Evolutionary conservation across 1,139 yeast species (phyloP), one percentile per base, ranked within the genome.

Genomic region (Yamadazyma atlantica): DNA sequence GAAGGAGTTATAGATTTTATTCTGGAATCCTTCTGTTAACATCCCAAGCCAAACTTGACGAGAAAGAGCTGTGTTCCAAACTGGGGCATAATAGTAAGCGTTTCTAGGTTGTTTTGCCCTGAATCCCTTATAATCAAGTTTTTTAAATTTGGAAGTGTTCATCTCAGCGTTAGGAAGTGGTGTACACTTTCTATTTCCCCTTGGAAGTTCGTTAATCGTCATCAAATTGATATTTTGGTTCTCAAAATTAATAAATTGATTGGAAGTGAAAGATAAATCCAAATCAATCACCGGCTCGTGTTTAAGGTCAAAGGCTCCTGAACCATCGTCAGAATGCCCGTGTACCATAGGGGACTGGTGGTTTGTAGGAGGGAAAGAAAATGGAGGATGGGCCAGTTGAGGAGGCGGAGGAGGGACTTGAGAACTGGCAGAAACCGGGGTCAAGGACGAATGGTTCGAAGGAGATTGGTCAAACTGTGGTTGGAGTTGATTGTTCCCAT

Each of bases 1-100:
- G 40, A 66, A 68, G 30, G 60, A 60, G 38, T 58, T 54, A 37
- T 55, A 61, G 6, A 66, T 53, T 0, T 42, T 40, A 15, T 41
- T 42, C 14, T 25, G 14, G 12, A 31, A 24, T 12, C 49, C 35
- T 3, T 34, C 17, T 1, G 14, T 19, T 23, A 47, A 40, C 7
- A 41, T 12, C 2, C 32, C 22, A n/a, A 49, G 41, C 72, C 71
- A 67, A 27, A 68, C 51, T 15, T 40, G 37, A 19, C 48, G 43
- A n/a, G 49, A 38, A 19, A 50, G 47, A 8, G 45, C 39, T n/a
- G 42, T 37, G 23, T 46, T 49, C 65, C 69, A 64, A 4, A 60
- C 58, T 2, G 70, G 69, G 1, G 55, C 38, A 32, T 45, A 57
- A n/a, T 38, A 43, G 21, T 29, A 29, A n/a, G 32, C 24, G 10